Conservation (phyloP, 2,329 filamentous ascomycete species). For the Colletotrichum cordylinicola region DNA sequence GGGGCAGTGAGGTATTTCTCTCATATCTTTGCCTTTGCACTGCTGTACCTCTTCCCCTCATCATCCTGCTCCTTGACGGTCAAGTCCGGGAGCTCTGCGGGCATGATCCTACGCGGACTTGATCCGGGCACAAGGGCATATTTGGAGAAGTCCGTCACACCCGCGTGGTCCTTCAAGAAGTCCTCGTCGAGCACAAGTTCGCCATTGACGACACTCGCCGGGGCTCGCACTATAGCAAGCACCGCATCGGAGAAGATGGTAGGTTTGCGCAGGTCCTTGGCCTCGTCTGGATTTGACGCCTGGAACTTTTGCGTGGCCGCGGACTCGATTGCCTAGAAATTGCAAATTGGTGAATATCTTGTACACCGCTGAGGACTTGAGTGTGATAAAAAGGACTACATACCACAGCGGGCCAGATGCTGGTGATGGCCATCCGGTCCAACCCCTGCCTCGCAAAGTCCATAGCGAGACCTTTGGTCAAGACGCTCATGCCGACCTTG, state of each 20-base stretch:
- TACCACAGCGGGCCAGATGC: slow-evolving; percentile 82
- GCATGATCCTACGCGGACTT: slow-evolving; percentile 79
- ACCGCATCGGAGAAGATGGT: slow-evolving; percentile 84
- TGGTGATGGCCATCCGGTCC: slow-evolving; percentile 76
- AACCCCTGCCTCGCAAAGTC: slow-evolving; percentile 74
- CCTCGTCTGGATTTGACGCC: slow-evolving; percentile 47
- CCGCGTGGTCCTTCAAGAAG: slow-evolving; percentile 69
- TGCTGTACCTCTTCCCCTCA: slow-evolving; percentile 76
- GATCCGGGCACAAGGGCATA: slow-evolving; percentile 73
- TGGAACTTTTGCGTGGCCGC: slow-evolving; percentile 70
- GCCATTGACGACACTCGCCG: slow-evolving; percentile 70
- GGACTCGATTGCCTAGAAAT: slow-evolving; percentile 67
- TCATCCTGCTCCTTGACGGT: slow-evolving; percentile 80
- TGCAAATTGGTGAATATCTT: background rate
- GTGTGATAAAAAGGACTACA: slow-evolving; percentile 27
- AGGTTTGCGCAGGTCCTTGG: slow-evolving; percentile 68
- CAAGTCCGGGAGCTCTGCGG: slow-evolving; percentile 69
- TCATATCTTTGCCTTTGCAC: slow-evolving; percentile 49
- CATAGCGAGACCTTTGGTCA: slow-evolving; percentile 84
- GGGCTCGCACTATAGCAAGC: slow-evolving; percentile 70
- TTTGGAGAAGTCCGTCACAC: slow-evolving; percentile 73
- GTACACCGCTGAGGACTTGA: background rate
- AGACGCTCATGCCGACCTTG: slow-evolving; percentile 82
- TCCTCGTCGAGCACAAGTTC: slow-evolving; percentile 80
- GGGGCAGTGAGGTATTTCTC: background rate